These are phyloP conservation scores for Eucalyptus albens DNA, from an alignment of 345 rosid species.

Conservation along the genomic window DNA sequence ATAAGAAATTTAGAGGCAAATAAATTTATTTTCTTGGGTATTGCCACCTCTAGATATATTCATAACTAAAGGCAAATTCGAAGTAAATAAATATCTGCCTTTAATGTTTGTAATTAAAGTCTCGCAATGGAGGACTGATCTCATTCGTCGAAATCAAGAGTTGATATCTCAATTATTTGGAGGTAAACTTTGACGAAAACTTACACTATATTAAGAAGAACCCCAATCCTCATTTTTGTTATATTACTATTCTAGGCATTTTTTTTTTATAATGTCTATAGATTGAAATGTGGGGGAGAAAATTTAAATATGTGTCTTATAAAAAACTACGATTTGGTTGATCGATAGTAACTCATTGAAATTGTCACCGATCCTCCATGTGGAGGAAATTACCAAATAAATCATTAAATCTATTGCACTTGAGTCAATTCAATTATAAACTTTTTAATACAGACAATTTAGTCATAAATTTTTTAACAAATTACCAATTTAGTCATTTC, in stretches of 20 bases:
- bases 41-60: background rate
- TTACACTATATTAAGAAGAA: background rate
- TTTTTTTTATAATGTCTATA: background rate
- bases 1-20: background rate
- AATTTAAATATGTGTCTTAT: background rate
- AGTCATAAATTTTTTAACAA: background rate
- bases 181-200: background rate
- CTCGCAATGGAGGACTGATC: background rate
- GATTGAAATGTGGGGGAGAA: background rate
- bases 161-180: background rate
- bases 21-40: background rate
- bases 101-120: background rate
- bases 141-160: background rate
- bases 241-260: background rate
- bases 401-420: fast-evolving
- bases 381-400: background rate
- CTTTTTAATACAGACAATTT: background rate
- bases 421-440: background rate
- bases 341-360: background rate
- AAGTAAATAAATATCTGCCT: background rate
- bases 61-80: background rate
- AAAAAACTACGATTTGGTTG: background rate
- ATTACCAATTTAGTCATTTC: background rate
- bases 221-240: background rate
- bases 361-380: background rate